Conservation (phyloP, 371 early-diverging fungal species). For the Lichtheimia ornata region DNA sequence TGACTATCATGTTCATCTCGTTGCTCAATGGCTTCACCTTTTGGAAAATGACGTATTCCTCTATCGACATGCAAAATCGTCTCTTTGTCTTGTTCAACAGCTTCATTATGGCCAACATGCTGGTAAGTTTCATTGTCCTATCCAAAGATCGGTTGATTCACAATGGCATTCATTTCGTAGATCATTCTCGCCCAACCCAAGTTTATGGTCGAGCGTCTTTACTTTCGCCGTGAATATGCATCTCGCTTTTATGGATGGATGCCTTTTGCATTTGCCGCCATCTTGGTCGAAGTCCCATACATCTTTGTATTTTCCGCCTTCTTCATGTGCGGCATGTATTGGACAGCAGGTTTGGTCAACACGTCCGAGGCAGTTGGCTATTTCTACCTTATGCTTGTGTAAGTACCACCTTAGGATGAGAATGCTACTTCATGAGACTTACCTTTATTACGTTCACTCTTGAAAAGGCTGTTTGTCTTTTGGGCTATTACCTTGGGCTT, state of each 20-base stretch:
- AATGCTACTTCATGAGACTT: too few species aligned
- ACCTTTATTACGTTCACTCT: too few species aligned
- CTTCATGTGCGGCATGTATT: slow-evolving; percentile 64
- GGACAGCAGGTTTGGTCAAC: slow-evolving; percentile 61
- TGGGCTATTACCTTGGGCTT: slow-evolving; percentile 69
- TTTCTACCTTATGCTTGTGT: slow-evolving; percentile 56
- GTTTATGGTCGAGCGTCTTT: slow-evolving; percentile 65
- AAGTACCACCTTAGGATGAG: too few species aligned
- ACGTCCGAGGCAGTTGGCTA: slow-evolving; percentile 48
- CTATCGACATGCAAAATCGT: slow-evolving; percentile 62
- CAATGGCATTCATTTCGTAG: neutral
- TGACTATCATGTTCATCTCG: slow-evolving; percentile 38
- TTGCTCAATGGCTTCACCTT: slow-evolving; percentile 58
- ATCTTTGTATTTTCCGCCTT: slow-evolving; percentile 42
- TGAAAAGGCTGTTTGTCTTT: slow-evolving; percentile 42
- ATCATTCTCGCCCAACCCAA: slow-evolving; percentile 50
- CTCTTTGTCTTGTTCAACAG: slow-evolving; percentile 69
- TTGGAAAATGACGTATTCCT: slow-evolving; percentile 49
- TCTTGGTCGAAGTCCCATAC: slow-evolving; percentile 58
- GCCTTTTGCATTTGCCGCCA: slow-evolving; percentile 53
- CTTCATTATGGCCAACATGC: slow-evolving; percentile 51
- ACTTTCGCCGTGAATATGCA: slow-evolving; percentile 66
- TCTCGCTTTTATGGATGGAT: slow-evolving; percentile 68
- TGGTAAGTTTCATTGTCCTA: slow-evolving; percentile 7
- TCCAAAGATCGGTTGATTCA: neutral